Conservation (phyloP, 371 early-diverging fungal genomes). For the Mortierella sp. region DNA sequence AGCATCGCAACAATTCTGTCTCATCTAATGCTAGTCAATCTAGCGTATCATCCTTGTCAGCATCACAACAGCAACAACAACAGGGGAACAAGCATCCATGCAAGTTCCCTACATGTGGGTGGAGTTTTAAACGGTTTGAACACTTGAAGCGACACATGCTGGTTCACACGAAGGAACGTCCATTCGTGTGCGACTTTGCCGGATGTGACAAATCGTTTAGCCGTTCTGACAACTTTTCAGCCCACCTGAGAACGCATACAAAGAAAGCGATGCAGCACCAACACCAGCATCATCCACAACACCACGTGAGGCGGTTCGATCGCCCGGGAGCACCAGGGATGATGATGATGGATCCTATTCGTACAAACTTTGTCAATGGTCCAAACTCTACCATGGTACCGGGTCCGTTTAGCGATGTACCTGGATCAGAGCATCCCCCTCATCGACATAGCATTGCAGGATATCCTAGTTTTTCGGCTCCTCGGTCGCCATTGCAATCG, state of each 20-base stretch:
- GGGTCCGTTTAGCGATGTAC: constrained; percentile 8
- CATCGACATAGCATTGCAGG: constrained; percentile 46
- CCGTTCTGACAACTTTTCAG: constrained; percentile 81
- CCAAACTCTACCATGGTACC: too few relatives aligned
- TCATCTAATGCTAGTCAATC: constrained; percentile 41
- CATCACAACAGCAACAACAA: constrained; percentile 5
- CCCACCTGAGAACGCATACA: constrained; percentile 68
- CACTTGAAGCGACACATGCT: constrained; percentile 85
- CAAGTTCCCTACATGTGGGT: constrained; percentile 51
- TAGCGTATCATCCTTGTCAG: constrained; percentile 19
- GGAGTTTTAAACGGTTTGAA: constrained; percentile 80
- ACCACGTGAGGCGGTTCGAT: constrained; percentile 32
- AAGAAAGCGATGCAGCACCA: too few relatives aligned
- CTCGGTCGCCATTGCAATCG: constrained; percentile 11
- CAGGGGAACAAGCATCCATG: constrained; percentile 49
- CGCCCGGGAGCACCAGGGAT: too few relatives aligned
- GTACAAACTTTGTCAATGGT: constrained; percentile 18
- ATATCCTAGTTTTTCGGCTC: constrained; percentile 25
- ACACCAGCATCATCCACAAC: too few relatives aligned
- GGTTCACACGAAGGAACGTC: constrained; percentile 73
- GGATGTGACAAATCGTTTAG: constrained; percentile 80
- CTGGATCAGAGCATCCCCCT: constrained; percentile 13
- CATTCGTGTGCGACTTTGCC: constrained; percentile 73
- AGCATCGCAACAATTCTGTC: constrained; percentile 42
- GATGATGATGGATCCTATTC: constrained; percentile 26